phyloP scores from a whole-genome alignment of 768 basidiomycete genomes.

The Gyrodon lividus region DNA sequence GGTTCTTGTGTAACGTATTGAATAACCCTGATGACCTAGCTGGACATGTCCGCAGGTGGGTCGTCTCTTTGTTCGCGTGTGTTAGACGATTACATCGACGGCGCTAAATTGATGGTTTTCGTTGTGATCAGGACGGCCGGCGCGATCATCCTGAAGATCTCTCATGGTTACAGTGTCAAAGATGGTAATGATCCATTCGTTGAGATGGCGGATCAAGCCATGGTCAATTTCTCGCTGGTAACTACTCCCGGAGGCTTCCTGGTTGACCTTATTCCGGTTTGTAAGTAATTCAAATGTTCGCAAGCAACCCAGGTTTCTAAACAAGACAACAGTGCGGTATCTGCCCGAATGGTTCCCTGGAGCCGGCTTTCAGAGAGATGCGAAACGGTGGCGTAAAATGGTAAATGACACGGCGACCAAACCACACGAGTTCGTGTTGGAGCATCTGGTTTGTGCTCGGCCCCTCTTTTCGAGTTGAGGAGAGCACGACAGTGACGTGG shows the following conservation, averaged over 20 bases:
- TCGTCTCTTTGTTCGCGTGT: background rate
- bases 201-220: constrained; percentile 23
- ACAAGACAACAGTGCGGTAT: constrained; percentile 8
- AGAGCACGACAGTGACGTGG: background rate
- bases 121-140: constrained; percentile 30
- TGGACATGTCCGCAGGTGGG: constrained; percentile 9
- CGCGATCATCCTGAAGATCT: constrained; percentile 33
- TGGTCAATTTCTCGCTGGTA: constrained; percentile 10
- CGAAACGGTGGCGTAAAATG: constrained; percentile 4
- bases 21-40: constrained; percentile 1
- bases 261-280: constrained; percentile 9
- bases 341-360: constrained; percentile 25
- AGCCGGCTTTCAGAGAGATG: constrained; percentile 14
- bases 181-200: constrained; percentile 33
- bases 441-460: constrained; percentile 14
- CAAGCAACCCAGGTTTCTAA: background rate
- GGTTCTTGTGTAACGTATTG: constrained; percentile 4
- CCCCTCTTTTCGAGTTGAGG: background rate
- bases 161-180: constrained; percentile 36
- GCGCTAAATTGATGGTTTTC: background rate
- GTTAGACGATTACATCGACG: background rate
- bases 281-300: background rate
- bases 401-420: background rate
- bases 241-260: constrained; percentile 9
- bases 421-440: constrained; percentile 10